Evolutionary conservation across 495 filamentous ascomycete genomes (phyloP), one percentile per base, ranked within the genome.

Genomic region (Penicillium ochrochloron): DNA sequence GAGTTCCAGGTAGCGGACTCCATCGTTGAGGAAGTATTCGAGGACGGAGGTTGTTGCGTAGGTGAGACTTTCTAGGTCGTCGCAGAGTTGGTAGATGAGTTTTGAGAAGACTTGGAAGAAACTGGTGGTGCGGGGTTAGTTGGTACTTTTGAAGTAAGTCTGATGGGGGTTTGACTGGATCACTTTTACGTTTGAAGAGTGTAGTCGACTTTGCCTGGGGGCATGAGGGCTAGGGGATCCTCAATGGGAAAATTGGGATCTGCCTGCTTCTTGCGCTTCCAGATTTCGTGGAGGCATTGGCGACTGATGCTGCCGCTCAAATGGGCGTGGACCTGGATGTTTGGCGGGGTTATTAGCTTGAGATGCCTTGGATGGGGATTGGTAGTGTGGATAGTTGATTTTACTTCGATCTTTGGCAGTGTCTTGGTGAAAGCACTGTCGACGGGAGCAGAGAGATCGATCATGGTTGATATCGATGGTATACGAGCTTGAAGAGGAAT

Each of bases 101-200:
- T 80, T 86, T 17, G 85, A 88, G 79, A 95, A 96, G 46, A 92
- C 79, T 41, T 87, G 87, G 74, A 95, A 96, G 83, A 93, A 93
- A 19, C 83, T 87, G 64, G 37, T 17, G 6, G 12, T 19, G 27
- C 52, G 12, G 7, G 42, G 55, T 69, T 50, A 65, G 60, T 27
- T 25, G 53, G 6, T 2, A 27, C 25, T 27, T 27, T 27, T 1
- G 25, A 27, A 27, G 25, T 1, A 4, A 2, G 25, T 27, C 25
- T 2, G n/a, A 1, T 50, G 8, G 42, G 1, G 27, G 12, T 21
- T 21, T 35, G 25, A 52, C 5, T 14, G 57, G 59, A 34, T 64
- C 66, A 62, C 85, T 25, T 68, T 68, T 81, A 90, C 87, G 86
- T 89, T 66, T 85, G 77, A n/a, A 93, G 74, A 61, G 90, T 84